Base-by-base conservation (phyloP, 108 stramenopile species). In the Cyclotella kingstonii region DNA sequence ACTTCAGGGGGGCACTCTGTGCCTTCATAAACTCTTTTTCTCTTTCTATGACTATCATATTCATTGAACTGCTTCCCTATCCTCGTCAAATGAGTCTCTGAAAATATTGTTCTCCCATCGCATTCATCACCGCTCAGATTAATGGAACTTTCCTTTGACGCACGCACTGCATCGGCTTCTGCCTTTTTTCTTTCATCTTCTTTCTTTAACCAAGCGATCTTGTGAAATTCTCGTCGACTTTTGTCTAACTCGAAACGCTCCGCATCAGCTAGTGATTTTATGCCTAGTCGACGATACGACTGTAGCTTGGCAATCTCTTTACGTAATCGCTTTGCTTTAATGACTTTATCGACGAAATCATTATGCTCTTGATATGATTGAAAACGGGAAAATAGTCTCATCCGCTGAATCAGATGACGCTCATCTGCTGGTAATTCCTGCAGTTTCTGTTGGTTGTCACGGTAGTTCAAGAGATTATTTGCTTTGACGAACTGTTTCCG, bases 241-340 rank as follows among this genome's bases (percentile, higher is more conserved):
- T 88, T 88, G 63, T 90, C 92, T 11, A 87, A 70, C 60, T 91
- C 94, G 60, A 85, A 95, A 60, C 78, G 79, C 76, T 95, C 90
- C 5, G 86, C 94, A 66, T 95, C 90, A 0, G 81, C 84, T 31
- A 90, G 59, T 15, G 90, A 77, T 2, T 57, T 73, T 28, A 95
- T 88, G 28, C 94, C 94, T 56, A 95, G 77, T 5, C 89, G 77
- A 27, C 90, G 86, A 63, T 90, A 95, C 80, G 84, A 88, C 85
- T 95, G 90, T 39, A 98, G 85, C 60, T 91, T 89, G 63, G 92
- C 93, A 66, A 98, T 98, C 64, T 95, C 93, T 63, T 93, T 93
- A 31, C 94, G 81, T 15, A 96, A 73, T 28, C 80, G 63, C 60
- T 91, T 88, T 5, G 93, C 91, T 50, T 86, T 78, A 14, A 96